These are phyloP conservation scores for Calonectria pseudoreteaudii DNA, from an alignment of 2,329 filamentous ascomycete genomes.

Conservation along the genomic window DNA sequence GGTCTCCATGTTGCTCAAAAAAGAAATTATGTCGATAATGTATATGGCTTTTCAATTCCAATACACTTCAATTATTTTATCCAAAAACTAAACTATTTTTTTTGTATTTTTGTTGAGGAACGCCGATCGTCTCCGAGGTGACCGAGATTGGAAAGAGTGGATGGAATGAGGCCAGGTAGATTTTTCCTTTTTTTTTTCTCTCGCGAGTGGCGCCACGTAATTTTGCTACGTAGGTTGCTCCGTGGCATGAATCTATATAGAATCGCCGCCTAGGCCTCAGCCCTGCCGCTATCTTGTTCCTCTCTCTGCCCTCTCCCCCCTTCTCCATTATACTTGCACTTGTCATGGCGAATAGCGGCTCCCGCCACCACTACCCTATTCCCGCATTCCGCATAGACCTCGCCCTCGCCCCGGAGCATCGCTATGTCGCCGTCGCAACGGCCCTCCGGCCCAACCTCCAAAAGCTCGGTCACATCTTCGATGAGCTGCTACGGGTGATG, in stretches of 20 bases:
- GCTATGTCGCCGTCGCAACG: slow-evolving; percentile 24
- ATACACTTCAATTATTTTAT: neutral
- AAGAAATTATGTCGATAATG: neutral
- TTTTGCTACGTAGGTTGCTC: slow-evolving; percentile 1
- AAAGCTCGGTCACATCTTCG: slow-evolving; percentile 25
- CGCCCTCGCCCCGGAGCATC: neutral
- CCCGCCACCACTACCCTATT: neutral
- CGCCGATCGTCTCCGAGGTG: neutral
- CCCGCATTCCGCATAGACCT: slow-evolving; percentile 1
- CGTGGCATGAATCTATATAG: neutral
- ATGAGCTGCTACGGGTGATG: slow-evolving; percentile 28
- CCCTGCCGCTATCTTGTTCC: neutral
- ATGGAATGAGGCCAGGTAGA: slow-evolving; percentile 1
- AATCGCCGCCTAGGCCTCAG: neutral
- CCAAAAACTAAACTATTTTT: neutral
- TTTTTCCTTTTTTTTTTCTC: neutral
- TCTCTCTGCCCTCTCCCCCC: neutral
- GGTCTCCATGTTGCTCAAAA: neutral
- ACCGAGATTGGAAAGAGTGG: neutral
- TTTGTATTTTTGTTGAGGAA: neutral
- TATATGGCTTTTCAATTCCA: neutral
- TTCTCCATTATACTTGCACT: neutral
- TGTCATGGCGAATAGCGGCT: neutral
- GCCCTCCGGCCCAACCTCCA: slow-evolving; percentile 16
- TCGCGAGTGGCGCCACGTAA: neutral